Evolutionary conservation across 1,284 basidiomycete species (phyloP).

Genomic region (Trametes hirsuta): DNA sequence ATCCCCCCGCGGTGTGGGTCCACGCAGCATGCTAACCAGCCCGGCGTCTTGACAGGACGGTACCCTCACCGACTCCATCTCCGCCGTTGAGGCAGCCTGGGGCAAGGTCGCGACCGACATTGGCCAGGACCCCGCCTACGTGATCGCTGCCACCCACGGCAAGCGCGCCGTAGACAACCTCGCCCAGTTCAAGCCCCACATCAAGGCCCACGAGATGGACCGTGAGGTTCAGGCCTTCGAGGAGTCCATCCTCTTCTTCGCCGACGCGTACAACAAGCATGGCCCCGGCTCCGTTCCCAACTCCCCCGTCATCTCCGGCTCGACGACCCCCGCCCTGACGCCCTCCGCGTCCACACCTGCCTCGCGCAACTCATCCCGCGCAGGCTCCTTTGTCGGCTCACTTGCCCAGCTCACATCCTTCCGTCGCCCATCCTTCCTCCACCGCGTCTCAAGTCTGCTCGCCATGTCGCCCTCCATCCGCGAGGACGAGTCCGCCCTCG

Average conservation of each 20-base stretch:
- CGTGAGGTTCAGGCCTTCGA: slow-evolving; percentile 71
- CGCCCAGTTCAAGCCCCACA: slow-evolving; percentile 42
- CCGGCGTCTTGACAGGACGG: slow-evolving; percentile 52
- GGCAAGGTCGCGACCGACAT: slow-evolving; percentile 73
- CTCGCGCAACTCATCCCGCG: slow-evolving; percentile 43
- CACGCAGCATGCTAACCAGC: slow-evolving; percentile 17
- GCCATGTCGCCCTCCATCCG: slow-evolving; percentile 43
- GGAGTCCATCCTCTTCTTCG: slow-evolving; percentile 71
- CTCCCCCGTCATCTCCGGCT: slow-evolving; percentile 32
- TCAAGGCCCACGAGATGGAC: slow-evolving; percentile 66
- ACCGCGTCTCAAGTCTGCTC: slow-evolving; percentile 51
- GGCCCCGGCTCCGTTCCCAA: slow-evolving; percentile 41
- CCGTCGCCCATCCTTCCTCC: slow-evolving; percentile 55
- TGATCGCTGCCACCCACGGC: slow-evolving; percentile 77
- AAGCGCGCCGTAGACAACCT: slow-evolving; percentile 64
- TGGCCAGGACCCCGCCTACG: slow-evolving; percentile 64
- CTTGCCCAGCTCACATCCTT: slow-evolving; percentile 32
- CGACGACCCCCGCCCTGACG: slow-evolving; percentile 28
- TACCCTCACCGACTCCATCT: slow-evolving; percentile 75
- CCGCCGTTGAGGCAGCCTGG: slow-evolving; percentile 82
- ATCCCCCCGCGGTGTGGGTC: background rate
- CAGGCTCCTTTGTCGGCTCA: slow-evolving; percentile 43
- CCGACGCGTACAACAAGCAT: slow-evolving; percentile 62
- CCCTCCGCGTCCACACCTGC: slow-evolving; percentile 47
- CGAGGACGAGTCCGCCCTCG: slow-evolving; percentile 41